These are phyloP conservation scores for Solanum verrucosum DNA, from an alignment of 257 asterid genomes.

Conservation along the genomic window DNA sequence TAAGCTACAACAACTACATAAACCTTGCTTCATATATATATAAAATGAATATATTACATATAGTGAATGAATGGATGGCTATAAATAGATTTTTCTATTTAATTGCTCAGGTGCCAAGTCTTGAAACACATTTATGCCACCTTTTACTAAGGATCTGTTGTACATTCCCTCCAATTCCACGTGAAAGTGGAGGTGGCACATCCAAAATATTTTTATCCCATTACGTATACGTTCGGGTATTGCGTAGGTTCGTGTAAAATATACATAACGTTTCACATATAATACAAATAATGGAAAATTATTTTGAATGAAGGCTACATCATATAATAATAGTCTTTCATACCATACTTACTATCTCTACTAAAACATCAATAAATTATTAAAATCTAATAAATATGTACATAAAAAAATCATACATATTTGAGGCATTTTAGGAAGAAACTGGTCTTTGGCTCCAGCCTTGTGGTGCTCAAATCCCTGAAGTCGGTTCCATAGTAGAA, in stretches of 20 bases:
- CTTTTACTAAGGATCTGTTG: background rate
- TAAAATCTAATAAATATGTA: background rate
- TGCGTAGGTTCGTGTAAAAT: background rate
- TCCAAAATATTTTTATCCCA: background rate
- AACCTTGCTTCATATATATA: background rate
- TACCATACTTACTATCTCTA: background rate
- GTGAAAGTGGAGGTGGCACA: background rate
- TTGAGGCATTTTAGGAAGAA: background rate
- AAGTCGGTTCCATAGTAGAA: background rate
- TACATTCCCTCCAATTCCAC: background rate
- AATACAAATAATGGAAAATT: background rate
- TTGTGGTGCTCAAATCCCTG: background rate
- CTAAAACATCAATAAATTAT: background rate
- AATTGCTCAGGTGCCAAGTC: background rate
- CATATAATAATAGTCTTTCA: background rate
- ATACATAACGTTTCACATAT: background rate
- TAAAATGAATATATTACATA: background rate
- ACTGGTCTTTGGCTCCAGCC: background rate
- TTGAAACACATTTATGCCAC: background rate
- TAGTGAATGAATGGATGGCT: background rate
- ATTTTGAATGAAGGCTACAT: background rate
- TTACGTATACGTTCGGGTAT: background rate
- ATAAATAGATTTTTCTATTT: background rate
- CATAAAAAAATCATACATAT: background rate
- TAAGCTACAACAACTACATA: background rate